Evolutionary conservation across 176 grass and related monocot species (phyloP).

Genomic region (Triticum timopheevii): DNA sequence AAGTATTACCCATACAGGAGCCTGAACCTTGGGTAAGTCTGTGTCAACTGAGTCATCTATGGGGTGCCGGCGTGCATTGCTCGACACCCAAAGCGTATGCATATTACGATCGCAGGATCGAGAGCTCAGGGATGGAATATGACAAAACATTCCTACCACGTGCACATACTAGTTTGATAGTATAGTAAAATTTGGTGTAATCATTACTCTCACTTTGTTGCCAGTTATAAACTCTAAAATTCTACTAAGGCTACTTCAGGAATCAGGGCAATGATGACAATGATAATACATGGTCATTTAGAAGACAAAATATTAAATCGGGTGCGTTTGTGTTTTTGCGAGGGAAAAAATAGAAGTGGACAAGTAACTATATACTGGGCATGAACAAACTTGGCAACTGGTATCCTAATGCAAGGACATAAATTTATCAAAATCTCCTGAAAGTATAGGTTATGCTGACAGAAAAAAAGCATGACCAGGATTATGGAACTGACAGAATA

Average conservation of each 20-base stretch:
- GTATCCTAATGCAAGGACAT: background rate
- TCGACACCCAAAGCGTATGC: too few relatives aligned
- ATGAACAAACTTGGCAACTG: background rate
- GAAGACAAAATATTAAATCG: background rate
- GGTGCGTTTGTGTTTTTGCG: background rate
- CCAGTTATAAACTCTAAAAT: background rate
- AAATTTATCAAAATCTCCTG: background rate
- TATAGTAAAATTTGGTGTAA: background rate
- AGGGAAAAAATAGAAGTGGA: background rate
- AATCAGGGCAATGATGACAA: too few relatives aligned
- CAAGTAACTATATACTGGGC: background rate
- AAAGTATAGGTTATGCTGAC: background rate
- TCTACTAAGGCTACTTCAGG: background rate
- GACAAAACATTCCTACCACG: background rate
- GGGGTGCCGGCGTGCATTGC: too few relatives aligned
- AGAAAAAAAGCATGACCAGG: background rate
- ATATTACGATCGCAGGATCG: too few relatives aligned
- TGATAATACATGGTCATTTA: background rate
- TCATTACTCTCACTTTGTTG: background rate
- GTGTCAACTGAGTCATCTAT: too few relatives aligned
- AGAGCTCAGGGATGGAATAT: too few relatives aligned
- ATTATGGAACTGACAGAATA: background rate
- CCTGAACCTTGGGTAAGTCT: background rate
- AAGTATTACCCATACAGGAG: background rate
- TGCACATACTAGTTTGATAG: background rate